Evolutionary conservation across 345 rosid species (phyloP).

Genomic region (Raphanus raphanistrum): DNA sequence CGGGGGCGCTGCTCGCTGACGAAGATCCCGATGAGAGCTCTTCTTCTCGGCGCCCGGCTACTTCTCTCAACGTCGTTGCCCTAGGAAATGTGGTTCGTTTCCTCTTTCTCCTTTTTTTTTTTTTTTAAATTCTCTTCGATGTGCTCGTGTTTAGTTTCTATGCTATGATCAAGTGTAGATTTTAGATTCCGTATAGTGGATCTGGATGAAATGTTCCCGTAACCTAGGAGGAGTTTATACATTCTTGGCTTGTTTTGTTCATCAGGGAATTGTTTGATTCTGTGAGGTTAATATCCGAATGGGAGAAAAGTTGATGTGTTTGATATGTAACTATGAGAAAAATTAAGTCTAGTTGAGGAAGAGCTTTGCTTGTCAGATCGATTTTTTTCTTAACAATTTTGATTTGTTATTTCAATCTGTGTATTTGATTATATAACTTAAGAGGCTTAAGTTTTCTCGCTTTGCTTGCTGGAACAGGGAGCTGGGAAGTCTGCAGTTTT

Average conservation of each 20-base stretch:
- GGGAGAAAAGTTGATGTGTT: slow-evolving; percentile 19
- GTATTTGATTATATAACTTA: not conserved
- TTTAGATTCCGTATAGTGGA: slow-evolving; percentile 27
- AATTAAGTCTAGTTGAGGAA: not conserved
- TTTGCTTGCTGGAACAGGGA: slow-evolving; percentile 57
- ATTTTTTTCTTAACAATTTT: too few relatives aligned
- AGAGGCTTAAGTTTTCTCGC: not conserved
- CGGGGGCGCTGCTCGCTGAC: slow-evolving; percentile 84
- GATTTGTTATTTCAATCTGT: too few relatives aligned
- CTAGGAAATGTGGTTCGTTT: slow-evolving; percentile 88
- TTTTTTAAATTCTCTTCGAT: slow-evolving; percentile 5
- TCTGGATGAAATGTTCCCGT: slow-evolving; percentile 26
- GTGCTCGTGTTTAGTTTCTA: not conserved
- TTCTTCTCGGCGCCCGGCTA: slow-evolving; percentile 62
- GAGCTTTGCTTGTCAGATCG: slow-evolving; percentile 1
- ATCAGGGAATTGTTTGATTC: not conserved
- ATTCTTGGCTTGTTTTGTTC: too few relatives aligned
- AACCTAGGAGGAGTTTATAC: not conserved
- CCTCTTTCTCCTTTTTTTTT: not conserved
- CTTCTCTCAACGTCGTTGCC: slow-evolving; percentile 82
- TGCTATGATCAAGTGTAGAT: slow-evolving; percentile 22
- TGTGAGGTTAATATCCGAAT: not conserved
- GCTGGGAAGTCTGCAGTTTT: slow-evolving; percentile 95
- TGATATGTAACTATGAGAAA: slow-evolving; percentile 7
- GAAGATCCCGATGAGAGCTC: slow-evolving; percentile 76